Evolutionary conservation across 73 alveolate genomes (phyloP), one percentile per base, ranked within the genome.

Genomic region (Blepharisma stoltei): DNA sequence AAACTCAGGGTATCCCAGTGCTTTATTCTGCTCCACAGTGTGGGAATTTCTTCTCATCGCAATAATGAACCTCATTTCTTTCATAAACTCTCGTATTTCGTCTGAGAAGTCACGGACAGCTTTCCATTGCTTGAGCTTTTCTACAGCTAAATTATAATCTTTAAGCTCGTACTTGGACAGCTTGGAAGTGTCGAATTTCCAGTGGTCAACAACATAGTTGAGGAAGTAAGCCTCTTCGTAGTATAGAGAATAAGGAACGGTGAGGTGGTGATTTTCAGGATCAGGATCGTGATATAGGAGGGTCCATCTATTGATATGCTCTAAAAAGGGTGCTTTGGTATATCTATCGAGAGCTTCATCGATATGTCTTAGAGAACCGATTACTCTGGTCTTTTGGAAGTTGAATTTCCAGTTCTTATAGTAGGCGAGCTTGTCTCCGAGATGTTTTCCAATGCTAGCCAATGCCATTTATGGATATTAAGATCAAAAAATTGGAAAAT

Each of bases 361-460:
- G n/a, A 44, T 46, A 53, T 69, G 45, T n/a, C 38, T 11, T 14
- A 69, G 60, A n/a, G 79, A 69, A 14, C 79, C 79, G 32, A 69
- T 69, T 18, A 69, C 79, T 43, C 67, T 69, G 20, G 71, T 37
- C 45, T 69, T 69, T 43, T 69, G 65, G 60, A 69, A 69, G 45
- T 69, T 69, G 65, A 44, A 69, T 69, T 69, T 69, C 79, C 79
- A 69, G 79, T 69, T 69, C 38, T 47, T 14, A 53, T n/a, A 69
- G 43, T 37, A 69, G 41, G 54, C 9, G 23, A 69, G 79, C 46
- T 25, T 14, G 73, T 60, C 73, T 18, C 73, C 45, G 18, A 60
- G 48, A 60, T n/a, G 14, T 25, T 60, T 60, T 8, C 14, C 11
- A n/a, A 60, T 8, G 23, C 48, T 18, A 25, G 37, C 14, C 23